Evolutionary conservation across 495 filamentous ascomycete species (phyloP), one percentile per base, ranked within the genome.

Genomic region (Penicillium ucsense): DNA sequence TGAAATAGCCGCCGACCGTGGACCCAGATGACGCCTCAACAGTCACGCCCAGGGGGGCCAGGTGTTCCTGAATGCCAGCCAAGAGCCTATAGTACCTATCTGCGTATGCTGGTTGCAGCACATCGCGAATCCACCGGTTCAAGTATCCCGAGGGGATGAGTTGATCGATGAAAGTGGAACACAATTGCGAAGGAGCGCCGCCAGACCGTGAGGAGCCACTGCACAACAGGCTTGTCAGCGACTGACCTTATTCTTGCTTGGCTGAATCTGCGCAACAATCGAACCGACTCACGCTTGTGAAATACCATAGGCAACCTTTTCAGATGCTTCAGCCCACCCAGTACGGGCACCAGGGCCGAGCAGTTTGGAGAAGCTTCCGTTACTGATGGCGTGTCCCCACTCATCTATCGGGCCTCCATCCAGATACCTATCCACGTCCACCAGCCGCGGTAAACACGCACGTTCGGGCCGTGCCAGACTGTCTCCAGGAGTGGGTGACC

Each of bases 291-390:
- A 85, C 82, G 70, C 66, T 71, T 85, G 80, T 6, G 81, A 76
- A 3, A 88, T 53, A 1, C 84, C 86, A 55, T 73, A 71, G 0
- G 79, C 79, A 46, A 94, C 71, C 44, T 81, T 84, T 12, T 74
- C 63, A 3, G 83, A 79, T 10, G 73, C 82, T 59, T 95, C 89
- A 1, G 79, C 76, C 89, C 89, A 96, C 12, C 89, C 89, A 3
- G 84, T 88, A 32, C 89, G 70, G 34, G 82, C 54, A 0, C 89
- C 90, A 0, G 89, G 89, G 0, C 78, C 85, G n/a, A 82, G 74
- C 10, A 95, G 75, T 64, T 96, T 96, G 55, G 78, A 84, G 65
- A 95, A 95, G 10, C 78, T 85, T 12, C 82, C 87, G 64, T 95
- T 95, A 52, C 80, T 84, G 11, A 89, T 66, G 4, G 78, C 77